Evolutionary conservation across 2,329 filamentous ascomycete genomes (phyloP), one percentile per base, ranked within the genome.

Genomic region (Stemphylium vesicarium): DNA sequence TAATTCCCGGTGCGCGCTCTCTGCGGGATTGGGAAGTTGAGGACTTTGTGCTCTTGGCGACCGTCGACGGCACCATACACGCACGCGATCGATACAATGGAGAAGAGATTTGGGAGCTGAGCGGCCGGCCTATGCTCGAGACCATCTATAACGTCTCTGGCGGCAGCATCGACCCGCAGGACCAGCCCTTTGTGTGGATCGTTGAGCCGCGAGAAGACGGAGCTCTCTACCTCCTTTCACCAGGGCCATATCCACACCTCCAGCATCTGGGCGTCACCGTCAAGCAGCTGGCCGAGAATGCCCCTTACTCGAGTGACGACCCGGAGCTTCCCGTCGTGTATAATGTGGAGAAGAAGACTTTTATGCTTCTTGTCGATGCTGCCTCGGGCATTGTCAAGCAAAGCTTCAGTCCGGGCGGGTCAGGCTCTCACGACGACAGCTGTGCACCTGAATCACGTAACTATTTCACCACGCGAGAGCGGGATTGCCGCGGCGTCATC

Each of bases 11-110:
- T 89, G 94, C 92, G 93, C 93, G 94, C 87, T 96, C 89, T 84
- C 84, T 98, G 85, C 89, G 93, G 86, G 94, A 97, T 82, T 98
- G 94, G 94, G 92, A 97, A 90, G 93, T 97, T 81, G 94, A 98
- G 91, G 93, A 98, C 84, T 96, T 97, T 86, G 91, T 98, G 81
- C 91, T 99, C 83, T 84, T 99, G 90, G 94, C 95, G 91, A 98
- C 95, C 85, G 91, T 98, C 86, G 93, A 98, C 84, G 95, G 95
- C 84, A 91, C 92, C 76, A 86, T 98, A 71, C 91, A 96, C 80
- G 93, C 94, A 75, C 88, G 88, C 77, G 92, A 97, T 80, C 87
- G 95, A 70, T 90, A 88, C 74, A 95, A 90, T 47, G 95, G 95
- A 67, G 84, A 88, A 60, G 84, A 89, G 66, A 89, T 88, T 73